Conservation (phyloP, 495 filamentous ascomycete species). For the Saxophila tyrrhenica region DNA sequence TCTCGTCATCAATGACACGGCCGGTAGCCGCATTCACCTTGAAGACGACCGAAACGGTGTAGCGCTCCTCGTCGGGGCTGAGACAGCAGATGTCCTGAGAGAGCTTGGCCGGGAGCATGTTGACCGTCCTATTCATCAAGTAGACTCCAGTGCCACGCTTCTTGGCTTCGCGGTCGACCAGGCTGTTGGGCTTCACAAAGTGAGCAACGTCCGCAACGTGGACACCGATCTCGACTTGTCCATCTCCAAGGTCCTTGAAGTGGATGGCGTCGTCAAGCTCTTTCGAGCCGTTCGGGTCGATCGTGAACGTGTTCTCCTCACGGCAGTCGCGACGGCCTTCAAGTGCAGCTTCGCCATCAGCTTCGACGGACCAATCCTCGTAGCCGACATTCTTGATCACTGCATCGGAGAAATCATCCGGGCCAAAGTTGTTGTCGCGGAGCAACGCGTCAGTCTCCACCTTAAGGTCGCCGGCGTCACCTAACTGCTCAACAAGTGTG, state of each 20-base stretch:
- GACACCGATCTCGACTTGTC: conserved; percentile 84
- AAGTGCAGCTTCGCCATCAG: conserved; percentile 66
- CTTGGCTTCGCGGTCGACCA: conserved; percentile 95
- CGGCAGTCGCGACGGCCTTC: conserved; percentile 82
- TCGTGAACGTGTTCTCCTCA: conserved; percentile 77
- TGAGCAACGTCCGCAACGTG: conserved; percentile 94
- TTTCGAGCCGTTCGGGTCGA: conserved; percentile 71
- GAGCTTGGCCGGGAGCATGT: conserved; percentile 76
- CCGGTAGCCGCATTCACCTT: conserved; percentile 69
- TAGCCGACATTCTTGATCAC: conserved; percentile 85
- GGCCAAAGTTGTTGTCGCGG: conserved; percentile 95
- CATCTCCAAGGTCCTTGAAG: conserved; percentile 67
- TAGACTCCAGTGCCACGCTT: conserved; percentile 96
- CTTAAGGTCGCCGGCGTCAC: conserved; percentile 91
- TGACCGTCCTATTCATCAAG: conserved; percentile 79
- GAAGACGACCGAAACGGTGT: conserved; percentile 88
- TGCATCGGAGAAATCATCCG: conserved; percentile 94
- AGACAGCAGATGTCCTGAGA: conserved; percentile 80
- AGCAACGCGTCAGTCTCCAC: conserved; percentile 96
- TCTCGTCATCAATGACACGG: conserved; percentile 63
- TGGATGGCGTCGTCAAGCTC: conserved; percentile 88
- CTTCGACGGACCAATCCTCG: conserved; percentile 78
- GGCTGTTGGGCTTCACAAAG: conserved; percentile 90
- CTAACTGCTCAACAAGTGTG: conserved; percentile 91
- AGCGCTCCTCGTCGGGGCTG: conserved; percentile 71